Evolutionary conservation across 371 early-diverging fungal genomes (phyloP).

Genomic region (Saksenaea vasiformis): DNA sequence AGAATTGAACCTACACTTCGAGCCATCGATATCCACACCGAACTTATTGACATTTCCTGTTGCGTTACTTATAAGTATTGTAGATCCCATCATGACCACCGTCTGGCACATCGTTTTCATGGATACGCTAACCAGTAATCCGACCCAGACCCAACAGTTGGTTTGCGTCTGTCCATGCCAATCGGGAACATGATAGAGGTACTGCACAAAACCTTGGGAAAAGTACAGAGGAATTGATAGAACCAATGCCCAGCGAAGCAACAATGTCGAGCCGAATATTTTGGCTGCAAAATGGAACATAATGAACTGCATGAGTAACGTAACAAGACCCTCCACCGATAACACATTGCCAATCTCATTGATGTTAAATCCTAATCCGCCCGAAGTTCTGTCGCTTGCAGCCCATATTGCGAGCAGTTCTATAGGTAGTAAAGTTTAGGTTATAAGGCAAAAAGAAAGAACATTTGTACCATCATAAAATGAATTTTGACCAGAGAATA

Average conservation of each 20-base stretch:
- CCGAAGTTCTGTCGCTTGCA: slow-evolving; percentile 22
- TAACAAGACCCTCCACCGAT: slow-evolving; percentile 50
- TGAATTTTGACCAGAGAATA: slow-evolving; percentile 36
- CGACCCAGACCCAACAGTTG: slow-evolving; percentile 50
- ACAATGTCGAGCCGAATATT: slow-evolving; percentile 45
- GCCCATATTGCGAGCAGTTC: slow-evolving; percentile 26
- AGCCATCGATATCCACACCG: slow-evolving; percentile 44
- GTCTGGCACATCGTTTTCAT: slow-evolving; percentile 42
- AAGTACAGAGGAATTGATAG: slow-evolving; percentile 45
- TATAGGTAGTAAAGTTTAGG: slow-evolving; percentile 6
- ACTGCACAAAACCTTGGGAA: slow-evolving; percentile 35
- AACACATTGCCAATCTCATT: slow-evolving; percentile 59
- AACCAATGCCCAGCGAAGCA: slow-evolving; percentile 52
- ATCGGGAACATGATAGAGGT: slow-evolving; percentile 34
- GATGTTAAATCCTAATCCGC: slow-evolving; percentile 61
- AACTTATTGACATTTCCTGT: slow-evolving; percentile 32
- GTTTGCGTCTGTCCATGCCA: slow-evolving; percentile 29
- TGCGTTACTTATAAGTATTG: slow-evolving; percentile 38
- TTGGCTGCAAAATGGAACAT: slow-evolving; percentile 43
- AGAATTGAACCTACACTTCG: slow-evolving; percentile 34
- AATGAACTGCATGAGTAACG: slow-evolving; percentile 58
- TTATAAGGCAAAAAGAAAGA: no score
- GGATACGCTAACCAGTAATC: slow-evolving; percentile 24
- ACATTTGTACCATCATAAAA: slow-evolving; percentile 53
- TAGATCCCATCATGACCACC: slow-evolving; percentile 36